These are phyloP conservation scores for Capsicum chinense DNA, from an alignment of 257 asterid species.

Conservation along the genomic window DNA sequence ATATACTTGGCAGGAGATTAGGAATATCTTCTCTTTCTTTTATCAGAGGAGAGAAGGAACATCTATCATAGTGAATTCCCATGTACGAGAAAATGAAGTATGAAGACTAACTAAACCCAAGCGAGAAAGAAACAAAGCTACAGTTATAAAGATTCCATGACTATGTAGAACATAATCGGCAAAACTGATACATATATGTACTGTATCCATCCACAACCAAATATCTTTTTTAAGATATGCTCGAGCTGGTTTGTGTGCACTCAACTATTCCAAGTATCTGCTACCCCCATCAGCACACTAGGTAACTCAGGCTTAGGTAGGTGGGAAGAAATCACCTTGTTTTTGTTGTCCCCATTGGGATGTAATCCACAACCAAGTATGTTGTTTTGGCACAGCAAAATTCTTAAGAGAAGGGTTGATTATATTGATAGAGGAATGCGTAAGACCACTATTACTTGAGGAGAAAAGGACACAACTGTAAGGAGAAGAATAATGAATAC, in stretches of 20 bases:
- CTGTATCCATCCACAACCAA: not conserved
- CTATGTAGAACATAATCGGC: not conserved
- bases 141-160: not conserved
- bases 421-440: slow-evolving; percentile 2
- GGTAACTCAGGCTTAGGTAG: slow-evolving; percentile 23
- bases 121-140: slow-evolving; percentile 11
- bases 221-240: not conserved
- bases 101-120: slow-evolving; percentile 2
- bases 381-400: not conserved
- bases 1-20: slow-evolving; percentile 16
- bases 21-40: slow-evolving; percentile 4
- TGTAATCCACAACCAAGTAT: not conserved
- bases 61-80: not conserved
- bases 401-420: slow-evolving; percentile 4
- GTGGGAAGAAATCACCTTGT: not conserved
- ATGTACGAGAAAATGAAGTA: not conserved
- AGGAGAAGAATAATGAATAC: not conserved
- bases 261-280: not conserved
- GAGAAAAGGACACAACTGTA: not conserved
- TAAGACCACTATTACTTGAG: not conserved
- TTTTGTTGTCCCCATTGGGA: not conserved
- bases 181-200: slow-evolving; percentile 8
- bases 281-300: not conserved
- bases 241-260: not conserved
- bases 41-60: slow-evolving; percentile 7